Evolutionary conservation across 306 rosid species (phyloP), one percentile per base, ranked within the genome.

Genomic region (Acacia acuminata): DNA sequence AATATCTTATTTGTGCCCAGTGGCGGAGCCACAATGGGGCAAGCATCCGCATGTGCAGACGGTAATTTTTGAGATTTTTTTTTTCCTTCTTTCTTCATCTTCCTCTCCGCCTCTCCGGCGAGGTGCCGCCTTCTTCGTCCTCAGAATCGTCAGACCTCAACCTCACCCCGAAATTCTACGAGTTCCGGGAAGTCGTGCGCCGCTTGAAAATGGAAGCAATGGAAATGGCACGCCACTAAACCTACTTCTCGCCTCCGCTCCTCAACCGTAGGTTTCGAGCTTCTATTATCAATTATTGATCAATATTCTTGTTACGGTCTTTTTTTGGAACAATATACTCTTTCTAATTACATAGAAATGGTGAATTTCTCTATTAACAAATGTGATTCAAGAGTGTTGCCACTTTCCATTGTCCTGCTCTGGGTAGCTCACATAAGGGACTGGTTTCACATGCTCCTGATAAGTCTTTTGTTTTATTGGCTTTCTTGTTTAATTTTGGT

Each of bases 181-280:
- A 36, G 71, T 2, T 70, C 74, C 43, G 87, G 83, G 87, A 88
- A 87, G 76, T 53, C 88, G n/a, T 0, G 22, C 42, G 3, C 51
- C 88, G 15, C 27, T 47, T 7, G 88, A 88, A 11, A 86, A 86
- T n/a, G n/a, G 89, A 63, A 53, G 50, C 87, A 85, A 85, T 51
- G 87, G 86, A 48, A 72, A 50, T 88, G 58, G 85, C 58, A 63
- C 86, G 25, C 82, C 81, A 27, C 80, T 66, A 91, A 85, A 87
- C 93, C 20, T 58, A 85, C 0, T 94, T 97, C 73, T 93, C 97
- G 45, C 79, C 85, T 71, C 81, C 77, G 0, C n/a, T n/a, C n/a
- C n/a, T n/a, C 80, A 66, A 19, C 38, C 90, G 93, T 88, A 68
- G 65, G 88, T 67, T 72, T 10, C 56, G 11, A 40, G 30, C 19